These are phyloP conservation scores for Thelonectria blattea DNA, from an alignment of 2,329 filamentous ascomycete genomes.

Conservation along the genomic window DNA sequence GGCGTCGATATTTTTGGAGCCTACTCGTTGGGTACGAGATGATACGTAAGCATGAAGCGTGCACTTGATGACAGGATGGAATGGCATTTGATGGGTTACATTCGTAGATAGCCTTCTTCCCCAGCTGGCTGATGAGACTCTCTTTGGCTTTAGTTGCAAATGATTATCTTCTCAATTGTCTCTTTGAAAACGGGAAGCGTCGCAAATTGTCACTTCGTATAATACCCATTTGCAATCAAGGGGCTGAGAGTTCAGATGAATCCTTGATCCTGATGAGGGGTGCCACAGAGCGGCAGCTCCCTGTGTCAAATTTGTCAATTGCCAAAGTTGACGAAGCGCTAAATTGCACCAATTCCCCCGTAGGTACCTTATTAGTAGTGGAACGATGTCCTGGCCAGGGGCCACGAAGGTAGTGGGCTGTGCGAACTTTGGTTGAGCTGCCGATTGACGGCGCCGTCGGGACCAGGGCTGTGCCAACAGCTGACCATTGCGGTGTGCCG, in stretches of 20 bases:
- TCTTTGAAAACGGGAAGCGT: no score
- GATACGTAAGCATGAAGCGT: no score
- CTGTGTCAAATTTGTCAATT: neutral
- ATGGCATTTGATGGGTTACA: neutral
- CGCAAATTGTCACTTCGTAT: no score
- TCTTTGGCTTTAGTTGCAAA: no score
- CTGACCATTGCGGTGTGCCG: neutral
- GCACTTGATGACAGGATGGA: neutral
- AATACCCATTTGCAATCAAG: no score
- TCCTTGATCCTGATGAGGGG: no score
- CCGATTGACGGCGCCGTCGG: slow-evolving; percentile 5
- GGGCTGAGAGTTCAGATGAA: no score
- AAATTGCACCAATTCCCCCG: neutral
- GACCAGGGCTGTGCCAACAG: slow-evolving; percentile 3
- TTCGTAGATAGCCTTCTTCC: neutral
- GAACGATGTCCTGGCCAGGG: slow-evolving; percentile 10
- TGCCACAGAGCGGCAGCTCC: neutral
- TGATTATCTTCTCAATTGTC: no score
- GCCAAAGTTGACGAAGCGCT: neutral
- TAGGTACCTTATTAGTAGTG: neutral
- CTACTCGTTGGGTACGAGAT: no score
- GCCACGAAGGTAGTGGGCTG: slow-evolving; percentile 1
- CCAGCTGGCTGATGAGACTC: no score
- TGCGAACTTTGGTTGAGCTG: slow-evolving; percentile 4
- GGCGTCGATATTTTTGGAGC: no score